These are phyloP conservation scores for Eucalyptus curtisii DNA, from an alignment of 345 rosid species.

Conservation along the genomic window DNA sequence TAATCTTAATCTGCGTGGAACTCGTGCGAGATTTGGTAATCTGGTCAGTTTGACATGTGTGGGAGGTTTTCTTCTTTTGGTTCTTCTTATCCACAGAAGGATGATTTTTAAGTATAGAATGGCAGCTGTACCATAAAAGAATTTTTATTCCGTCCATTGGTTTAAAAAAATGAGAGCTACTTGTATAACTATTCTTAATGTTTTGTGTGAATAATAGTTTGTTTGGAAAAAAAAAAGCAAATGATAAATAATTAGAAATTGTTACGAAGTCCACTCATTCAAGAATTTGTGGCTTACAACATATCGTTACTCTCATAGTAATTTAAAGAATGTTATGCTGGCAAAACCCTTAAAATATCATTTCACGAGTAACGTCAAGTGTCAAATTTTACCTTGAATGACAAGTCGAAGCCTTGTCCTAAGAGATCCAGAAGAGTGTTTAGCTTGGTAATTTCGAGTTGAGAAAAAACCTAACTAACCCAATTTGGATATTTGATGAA, in stretches of 20 bases:
- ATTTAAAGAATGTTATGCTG: too few relatives aligned
- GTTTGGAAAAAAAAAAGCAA: too few relatives aligned
- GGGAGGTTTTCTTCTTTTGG: neutral
- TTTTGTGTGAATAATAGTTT: neutral
- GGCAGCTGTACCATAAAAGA: neutral
- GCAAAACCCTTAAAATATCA: neutral
- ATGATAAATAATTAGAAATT: too few relatives aligned
- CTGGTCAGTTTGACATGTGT: neutral
- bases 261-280: fast-evolving
- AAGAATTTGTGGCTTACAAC: too few relatives aligned
- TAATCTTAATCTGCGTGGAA: neutral
- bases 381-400: neutral
- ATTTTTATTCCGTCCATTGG: neutral
- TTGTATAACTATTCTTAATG: too few relatives aligned
- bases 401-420: neutral
- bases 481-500: neutral
- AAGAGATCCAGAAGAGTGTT: neutral
- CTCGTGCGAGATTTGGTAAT: neutral
- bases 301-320: neutral
- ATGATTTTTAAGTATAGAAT: neutral
- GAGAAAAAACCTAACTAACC: neutral
- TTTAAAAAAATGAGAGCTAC: neutral
- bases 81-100: neutral
- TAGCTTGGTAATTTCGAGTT: neutral
- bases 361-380: neutral